Base-by-base conservation (phyloP, 306 rosid genomes). In the Sophora flavescens region DNA sequence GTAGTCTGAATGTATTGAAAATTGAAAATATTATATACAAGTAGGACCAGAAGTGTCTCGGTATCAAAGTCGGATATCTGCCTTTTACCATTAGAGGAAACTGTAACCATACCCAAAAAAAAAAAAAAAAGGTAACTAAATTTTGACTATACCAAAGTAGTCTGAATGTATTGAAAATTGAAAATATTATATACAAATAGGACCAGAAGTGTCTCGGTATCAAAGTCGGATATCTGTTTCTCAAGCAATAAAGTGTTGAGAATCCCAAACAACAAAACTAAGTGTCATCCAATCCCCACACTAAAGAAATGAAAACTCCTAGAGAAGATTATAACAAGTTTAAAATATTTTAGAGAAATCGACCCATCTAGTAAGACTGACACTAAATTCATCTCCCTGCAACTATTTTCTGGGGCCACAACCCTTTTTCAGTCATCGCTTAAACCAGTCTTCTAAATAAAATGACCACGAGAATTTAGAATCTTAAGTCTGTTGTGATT, bases 371-470 rank as follows among this genome's bases (percentile, higher is more conserved):
- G 8, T 48, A 35, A 33, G 5, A 10, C 26, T 35, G 45, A 7
- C 67, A 62, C 26, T 33, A n/a, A 35, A 59, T 59, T 41, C 30
- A 35, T n/a, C 68, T 60, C 2, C 32, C 47, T 4, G n/a, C 50
- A 51, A 36, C 51, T 69, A 17, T 8, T 47, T 60, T 72, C 32
- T 28, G 12, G 32, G 45, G 36, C 12, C 38, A 74, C 67, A 28
- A 39, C 66, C 51, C 63, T 60, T 50, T 35, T 14, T 59, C 30
- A 59, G 62, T 53, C 51, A 44, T 41, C 63, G 42, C 56, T 75
- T 22, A 79, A 79, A 79, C 38, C 12, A 8, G 36, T 39, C 45
- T 22, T 64, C 59, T 28, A 54, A 35, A 7, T 60, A 48, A 22
- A 53, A 51, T 65, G 11, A 44, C 50, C 3, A 71, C 32, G 50